Evolutionary conservation across 2,329 filamentous ascomycete genomes (phyloP).

Genomic region (Venturia effusa): DNA sequence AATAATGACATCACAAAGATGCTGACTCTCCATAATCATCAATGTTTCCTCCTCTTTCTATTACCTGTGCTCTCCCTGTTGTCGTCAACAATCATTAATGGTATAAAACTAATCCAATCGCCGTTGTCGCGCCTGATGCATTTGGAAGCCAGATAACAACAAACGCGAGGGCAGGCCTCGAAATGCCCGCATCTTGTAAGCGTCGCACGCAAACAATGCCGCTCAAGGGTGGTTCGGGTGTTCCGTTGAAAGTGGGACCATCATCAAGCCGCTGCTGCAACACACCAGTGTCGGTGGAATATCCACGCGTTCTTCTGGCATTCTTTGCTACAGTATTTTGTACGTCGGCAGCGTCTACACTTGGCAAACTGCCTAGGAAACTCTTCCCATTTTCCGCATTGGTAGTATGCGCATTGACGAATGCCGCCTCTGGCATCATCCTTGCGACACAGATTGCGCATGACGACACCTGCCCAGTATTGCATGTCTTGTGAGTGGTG

Average conservation of each 20-base stretch:
- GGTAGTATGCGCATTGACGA: slow-evolving; percentile 92
- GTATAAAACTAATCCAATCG: slow-evolving; percentile 5
- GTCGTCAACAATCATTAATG: slow-evolving; percentile 4
- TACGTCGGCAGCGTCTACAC: slow-evolving; percentile 87
- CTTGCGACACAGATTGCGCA: slow-evolving; percentile 97
- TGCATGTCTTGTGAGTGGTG: slow-evolving; percentile 97
- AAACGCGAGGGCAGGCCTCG: neutral
- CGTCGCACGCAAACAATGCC: neutral
- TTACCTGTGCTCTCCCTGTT: neutral
- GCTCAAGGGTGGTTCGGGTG: neutral
- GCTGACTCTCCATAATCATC: neutral
- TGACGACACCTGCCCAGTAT: slow-evolving; percentile 98
- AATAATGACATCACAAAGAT: neutral
- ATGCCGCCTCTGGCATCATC: slow-evolving; percentile 92
- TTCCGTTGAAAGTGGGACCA: neutral
- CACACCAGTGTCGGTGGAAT: slow-evolving; percentile 96
- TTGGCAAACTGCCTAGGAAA: slow-evolving; percentile 96
- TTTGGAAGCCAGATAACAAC: neutral
- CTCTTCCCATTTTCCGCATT: slow-evolving; percentile 98
- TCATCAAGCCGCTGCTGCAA: slow-evolving; percentile 44
- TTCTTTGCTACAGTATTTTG: slow-evolving; percentile 99
- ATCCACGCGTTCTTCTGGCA: slow-evolving; percentile 99
- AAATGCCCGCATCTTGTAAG: neutral
- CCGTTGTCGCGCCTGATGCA: neutral
- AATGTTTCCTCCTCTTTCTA: slow-evolving; percentile 2